Conservation (phyloP, 371 early-diverging fungal species). For the Lichtheimia ramosa region DNA sequence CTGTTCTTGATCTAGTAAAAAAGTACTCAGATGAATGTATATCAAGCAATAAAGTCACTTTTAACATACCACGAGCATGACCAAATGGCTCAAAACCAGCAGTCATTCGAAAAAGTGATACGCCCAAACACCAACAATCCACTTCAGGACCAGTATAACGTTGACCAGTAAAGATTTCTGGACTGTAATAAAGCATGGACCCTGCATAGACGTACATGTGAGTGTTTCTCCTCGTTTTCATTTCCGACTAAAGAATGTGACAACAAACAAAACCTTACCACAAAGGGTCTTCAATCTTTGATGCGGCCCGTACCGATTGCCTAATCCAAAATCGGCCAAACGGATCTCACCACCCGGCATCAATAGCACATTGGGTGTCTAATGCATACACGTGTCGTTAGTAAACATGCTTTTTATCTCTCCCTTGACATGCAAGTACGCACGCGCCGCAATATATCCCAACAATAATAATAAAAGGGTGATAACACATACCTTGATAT, state of each 20-base stretch:
- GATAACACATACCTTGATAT: constrained; percentile 62
- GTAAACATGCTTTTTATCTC: too few species aligned
- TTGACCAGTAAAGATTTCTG: constrained; percentile 65
- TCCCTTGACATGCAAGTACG: constrained; percentile 2
- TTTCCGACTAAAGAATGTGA: neutral
- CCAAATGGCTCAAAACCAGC: constrained; percentile 91
- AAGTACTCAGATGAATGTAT: constrained; percentile 8
- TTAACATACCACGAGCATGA: constrained; percentile 49
- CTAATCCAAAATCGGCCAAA: constrained; percentile 82
- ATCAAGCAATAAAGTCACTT: neutral
- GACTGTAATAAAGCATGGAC: constrained; percentile 52
- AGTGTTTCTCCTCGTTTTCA: neutral
- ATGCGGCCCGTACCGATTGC: constrained; percentile 64
- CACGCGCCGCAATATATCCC: neutral
- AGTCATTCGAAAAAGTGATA: constrained; percentile 87
- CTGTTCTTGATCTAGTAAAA: constrained; percentile 26
- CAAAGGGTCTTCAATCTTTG: constrained; percentile 76
- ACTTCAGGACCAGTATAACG: constrained; percentile 67
- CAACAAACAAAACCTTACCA: constrained; percentile 37
- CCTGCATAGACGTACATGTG: constrained; percentile 39
- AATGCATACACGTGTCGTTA: neutral
- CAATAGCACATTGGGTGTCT: constrained; percentile 60
- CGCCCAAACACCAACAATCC: constrained; percentile 82
- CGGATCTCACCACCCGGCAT: constrained; percentile 52
- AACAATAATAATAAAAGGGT: too few species aligned